These are phyloP conservation scores for Chlamydomonas sp. DNA, from an alignment of 139 green algal genomes.

Conservation along the genomic window DNA sequence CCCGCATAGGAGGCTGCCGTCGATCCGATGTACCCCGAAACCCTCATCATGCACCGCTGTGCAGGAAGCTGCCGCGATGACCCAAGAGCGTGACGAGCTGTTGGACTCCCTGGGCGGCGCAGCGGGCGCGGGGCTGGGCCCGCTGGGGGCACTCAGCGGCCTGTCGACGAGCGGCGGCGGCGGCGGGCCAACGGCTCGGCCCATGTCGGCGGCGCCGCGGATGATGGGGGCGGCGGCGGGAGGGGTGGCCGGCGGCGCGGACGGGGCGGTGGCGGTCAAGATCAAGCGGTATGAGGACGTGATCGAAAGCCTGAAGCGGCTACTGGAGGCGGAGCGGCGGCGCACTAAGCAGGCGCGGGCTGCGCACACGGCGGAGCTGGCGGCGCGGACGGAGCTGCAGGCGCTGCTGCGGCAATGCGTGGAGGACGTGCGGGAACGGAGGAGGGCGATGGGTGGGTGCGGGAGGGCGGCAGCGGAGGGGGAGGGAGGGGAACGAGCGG, in stretches of 20 bases:
- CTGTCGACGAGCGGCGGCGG: no score
- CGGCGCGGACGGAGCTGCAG: constrained; percentile 47
- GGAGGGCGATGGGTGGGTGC: constrained; percentile 12
- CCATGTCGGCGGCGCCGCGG: neutral
- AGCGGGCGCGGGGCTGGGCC: neutral
- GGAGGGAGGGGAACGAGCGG: neutral
- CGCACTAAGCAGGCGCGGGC: constrained; percentile 49
- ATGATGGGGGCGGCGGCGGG: neutral
- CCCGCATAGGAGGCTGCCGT: no score
- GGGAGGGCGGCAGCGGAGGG: neutral
- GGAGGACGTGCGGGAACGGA: constrained; percentile 44
- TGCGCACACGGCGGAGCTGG: constrained; percentile 46
- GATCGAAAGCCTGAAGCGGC: constrained; percentile 48
- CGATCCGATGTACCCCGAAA: no score
- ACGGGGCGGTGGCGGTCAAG: constrained; percentile 4
- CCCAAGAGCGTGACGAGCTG: no score
- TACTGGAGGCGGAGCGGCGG: constrained; percentile 45
- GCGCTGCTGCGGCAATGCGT: constrained; percentile 48
- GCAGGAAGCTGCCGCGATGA: no score
- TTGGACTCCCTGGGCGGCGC: neutral
- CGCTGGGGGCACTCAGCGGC: no score
- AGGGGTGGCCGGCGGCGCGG: neutral
- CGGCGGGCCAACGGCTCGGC: neutral
- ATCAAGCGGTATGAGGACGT: constrained; percentile 53
- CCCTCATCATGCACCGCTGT: no score